Conservation (phyloP, 1,139 yeast genomes). For the Yamadazyma jaroonii region DNA sequence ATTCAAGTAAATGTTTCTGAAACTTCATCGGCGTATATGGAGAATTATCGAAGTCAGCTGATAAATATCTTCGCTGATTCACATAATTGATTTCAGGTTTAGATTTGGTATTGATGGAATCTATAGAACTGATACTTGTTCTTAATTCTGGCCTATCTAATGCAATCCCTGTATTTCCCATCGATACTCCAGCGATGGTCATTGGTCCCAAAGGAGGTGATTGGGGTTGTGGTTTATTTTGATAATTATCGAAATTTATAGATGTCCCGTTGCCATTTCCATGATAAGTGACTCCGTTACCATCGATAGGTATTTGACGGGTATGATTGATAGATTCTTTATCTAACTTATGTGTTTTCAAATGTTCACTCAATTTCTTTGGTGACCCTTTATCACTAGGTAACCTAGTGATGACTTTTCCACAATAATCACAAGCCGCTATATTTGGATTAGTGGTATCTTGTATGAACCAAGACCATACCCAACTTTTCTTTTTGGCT, state of each 20-base stretch:
- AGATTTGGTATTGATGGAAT: neutral
- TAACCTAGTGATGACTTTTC: constrained; percentile 45
- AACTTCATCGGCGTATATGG: constrained; percentile 47
- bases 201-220: neutral
- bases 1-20: constrained; percentile 50
- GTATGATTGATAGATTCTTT: constrained; percentile 34
- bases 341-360: constrained; percentile 52
- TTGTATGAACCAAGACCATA: constrained; percentile 60
- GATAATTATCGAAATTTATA: constrained; percentile 14
- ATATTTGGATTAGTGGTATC: constrained; percentile 46
- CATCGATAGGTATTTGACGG: constrained; percentile 37
- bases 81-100: constrained; percentile 8
- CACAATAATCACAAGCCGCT: constrained; percentile 56
- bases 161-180: neutral
- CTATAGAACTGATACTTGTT: neutral
- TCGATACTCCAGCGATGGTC: too few relatives aligned
- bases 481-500: constrained; percentile 60
- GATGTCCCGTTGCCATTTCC: constrained; percentile 24
- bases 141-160: neutral
- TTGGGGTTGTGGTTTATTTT: neutral
- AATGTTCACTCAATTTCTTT: constrained; percentile 55
- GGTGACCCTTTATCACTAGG: constrained; percentile 59
- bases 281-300: constrained; percentile 34
- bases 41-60: constrained; percentile 38
- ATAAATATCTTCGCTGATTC: constrained; percentile 16